Conservation (phyloP, 2,329 filamentous ascomycete genomes). For the Aspergillus tamarii region DNA sequence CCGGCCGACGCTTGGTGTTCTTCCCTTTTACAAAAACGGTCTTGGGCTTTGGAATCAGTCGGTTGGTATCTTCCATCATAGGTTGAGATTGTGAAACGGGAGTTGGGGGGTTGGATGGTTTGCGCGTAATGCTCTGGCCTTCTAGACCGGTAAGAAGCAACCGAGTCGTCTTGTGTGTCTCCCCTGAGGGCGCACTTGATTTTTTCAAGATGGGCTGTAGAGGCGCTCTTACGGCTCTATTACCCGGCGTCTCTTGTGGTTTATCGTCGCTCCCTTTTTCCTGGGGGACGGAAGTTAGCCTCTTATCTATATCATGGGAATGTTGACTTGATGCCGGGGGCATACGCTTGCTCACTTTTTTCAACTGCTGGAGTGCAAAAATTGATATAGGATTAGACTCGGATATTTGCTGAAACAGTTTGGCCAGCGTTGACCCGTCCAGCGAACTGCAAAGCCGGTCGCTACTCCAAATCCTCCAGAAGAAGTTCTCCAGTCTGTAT, state of each 20-base stretch:
- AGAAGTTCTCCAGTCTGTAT: conserved; percentile 54
- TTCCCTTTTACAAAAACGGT: conserved; percentile 34
- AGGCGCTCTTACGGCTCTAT: conserved; percentile 13
- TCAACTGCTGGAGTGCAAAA: conserved; percentile 17
- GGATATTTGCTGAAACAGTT: conserved; percentile 49
- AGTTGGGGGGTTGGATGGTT: conserved; percentile 30
- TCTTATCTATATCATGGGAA: background rate
- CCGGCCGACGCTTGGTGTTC: conserved; percentile 33
- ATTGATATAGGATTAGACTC: conserved; percentile 32
- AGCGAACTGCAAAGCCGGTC: conserved; percentile 40
- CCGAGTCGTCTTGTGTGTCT: conserved; percentile 35
- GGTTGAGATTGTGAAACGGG: conserved; percentile 18
- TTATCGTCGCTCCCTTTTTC: conserved; percentile 4
- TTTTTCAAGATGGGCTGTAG: conserved; percentile 47
- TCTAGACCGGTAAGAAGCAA: conserved; percentile 32
- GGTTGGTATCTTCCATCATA: conserved; percentile 13
- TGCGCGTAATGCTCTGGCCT: conserved; percentile 30
- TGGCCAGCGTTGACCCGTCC: conserved; percentile 44
- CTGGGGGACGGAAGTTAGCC: background rate
- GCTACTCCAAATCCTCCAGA: conserved; percentile 57
- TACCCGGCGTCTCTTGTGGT: conserved; percentile 1
- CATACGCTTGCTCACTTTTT: conserved; percentile 13
- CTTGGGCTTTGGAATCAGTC: conserved; percentile 30
- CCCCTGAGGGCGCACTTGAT: conserved; percentile 28
- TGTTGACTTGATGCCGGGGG: too few relatives aligned